Percentiles rank a stretch among this genome's conserved stretches.
Evolutionary conservation across 2,329 filamentous ascomycete genomes (phyloP).

Genomic region (Aspergillus costaricaensis): DNA sequence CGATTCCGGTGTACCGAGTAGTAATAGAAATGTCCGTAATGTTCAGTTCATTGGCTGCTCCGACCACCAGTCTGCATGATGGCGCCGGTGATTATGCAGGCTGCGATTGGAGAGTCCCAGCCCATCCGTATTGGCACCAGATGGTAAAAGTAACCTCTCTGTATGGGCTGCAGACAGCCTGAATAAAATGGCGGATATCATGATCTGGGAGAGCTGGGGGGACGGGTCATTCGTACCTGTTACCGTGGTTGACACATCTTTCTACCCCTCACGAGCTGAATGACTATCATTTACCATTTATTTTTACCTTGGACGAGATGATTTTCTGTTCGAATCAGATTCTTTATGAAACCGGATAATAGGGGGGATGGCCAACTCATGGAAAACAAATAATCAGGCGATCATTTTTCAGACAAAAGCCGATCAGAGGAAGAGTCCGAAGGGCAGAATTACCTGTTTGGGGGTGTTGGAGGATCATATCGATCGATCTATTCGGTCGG

Average conservation of each 20-base stretch:
- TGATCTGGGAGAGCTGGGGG: neutral
- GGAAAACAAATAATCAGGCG: neutral
- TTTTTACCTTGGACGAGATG: neutral
- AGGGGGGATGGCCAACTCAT: neutral
- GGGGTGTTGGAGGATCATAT: neutral
- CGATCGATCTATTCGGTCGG: constrained; percentile 15
- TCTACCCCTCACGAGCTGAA: constrained; percentile 1
- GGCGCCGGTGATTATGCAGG: constrained; percentile 14
- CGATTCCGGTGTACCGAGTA: constrained; percentile 9
- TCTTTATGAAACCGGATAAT: neutral
- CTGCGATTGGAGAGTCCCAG: neutral
- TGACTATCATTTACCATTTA: neutral
- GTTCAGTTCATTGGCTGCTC: constrained; percentile 19
- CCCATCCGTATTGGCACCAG: constrained; percentile 4
- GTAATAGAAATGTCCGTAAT: constrained; percentile 13
- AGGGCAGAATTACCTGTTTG: constrained; percentile 1
- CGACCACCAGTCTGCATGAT: constrained; percentile 1
- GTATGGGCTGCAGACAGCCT: neutral
- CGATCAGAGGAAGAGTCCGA: neutral
- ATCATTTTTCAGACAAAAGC: neutral
- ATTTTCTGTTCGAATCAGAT: neutral
- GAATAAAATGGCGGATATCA: neutral
- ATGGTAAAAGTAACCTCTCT: neutral
- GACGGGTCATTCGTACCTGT: neutral
- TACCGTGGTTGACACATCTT: constrained; percentile 1